Evolutionary conservation across 2,329 filamentous ascomycete genomes (phyloP), one percentile per base, ranked within the genome.

Genomic region (Plenodomus biglobosus): DNA sequence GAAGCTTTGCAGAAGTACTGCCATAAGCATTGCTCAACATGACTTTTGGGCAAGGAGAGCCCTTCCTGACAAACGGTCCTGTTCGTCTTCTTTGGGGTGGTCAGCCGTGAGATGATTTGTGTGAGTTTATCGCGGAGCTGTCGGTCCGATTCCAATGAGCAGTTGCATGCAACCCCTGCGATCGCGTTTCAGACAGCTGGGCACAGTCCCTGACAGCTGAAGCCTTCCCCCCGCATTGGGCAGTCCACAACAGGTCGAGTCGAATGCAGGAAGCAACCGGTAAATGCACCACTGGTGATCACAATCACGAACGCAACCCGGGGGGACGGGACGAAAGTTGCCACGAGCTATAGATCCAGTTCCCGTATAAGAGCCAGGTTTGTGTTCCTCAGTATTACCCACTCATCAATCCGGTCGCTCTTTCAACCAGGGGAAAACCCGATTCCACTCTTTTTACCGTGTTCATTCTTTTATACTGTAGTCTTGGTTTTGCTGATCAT

Each of bases 401-500:
- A 32, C 27, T 15, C 27, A 32, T 32, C 27, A 8, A 32, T 32
- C 13, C 27, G 15, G 27, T 32, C 35, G 19, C 36, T 45, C 49
- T 22, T 21, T 49, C 46, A 21, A 38, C 27, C 6, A 32, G 6
- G 27, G 27, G 27, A 32, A 11, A 8, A 10, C 27, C 27, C 27
- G 27, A 32, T 8, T 32, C 11, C 27, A 32, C 27, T 32, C 27
- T 32, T 52, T 45, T 24, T 38, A 19, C 19, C 47, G n/a, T 20
- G 39, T 38, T 52, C 36, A 36, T 44, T 49, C 27, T 22, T 38
- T 44, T n/a, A n/a, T n/a, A n/a, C n/a, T n/a, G n/a, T n/a, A n/a
- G n/a, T n/a, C n/a, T n/a, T n/a, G n/a, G n/a, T 8, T 24, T 50
- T 50, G 50, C 40, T 52, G 39, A 46, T 46, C 17, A n/a, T 52